phyloP scores from a whole-genome alignment of 1,284 basidiomycete genomes.

The Microbotryomycetes sp. region DNA sequence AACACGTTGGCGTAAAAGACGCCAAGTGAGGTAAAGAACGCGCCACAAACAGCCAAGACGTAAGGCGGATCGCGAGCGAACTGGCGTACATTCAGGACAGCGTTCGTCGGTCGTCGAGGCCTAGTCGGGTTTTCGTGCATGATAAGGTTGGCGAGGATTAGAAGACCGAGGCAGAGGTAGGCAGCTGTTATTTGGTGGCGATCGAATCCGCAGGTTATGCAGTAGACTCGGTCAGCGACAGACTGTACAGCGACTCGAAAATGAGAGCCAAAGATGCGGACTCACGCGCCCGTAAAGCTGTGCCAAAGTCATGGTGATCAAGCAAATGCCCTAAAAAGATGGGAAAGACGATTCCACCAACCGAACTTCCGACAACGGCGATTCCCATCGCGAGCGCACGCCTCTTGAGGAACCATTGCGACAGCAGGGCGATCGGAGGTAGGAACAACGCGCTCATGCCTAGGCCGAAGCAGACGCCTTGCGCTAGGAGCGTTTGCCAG shows the following conservation, averaged over 20 bases:
- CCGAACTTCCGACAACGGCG: slow-evolving; percentile 16
- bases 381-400: slow-evolving; percentile 12
- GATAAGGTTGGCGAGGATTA: slow-evolving; percentile 19
- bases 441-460: not conserved
- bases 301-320: slow-evolving; percentile 5
- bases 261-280: no score
- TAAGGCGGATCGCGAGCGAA: not conserved
- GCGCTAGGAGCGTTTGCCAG: slow-evolving; percentile 18
- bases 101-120: not conserved
- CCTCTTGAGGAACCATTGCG: not conserved
- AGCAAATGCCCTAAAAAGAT: slow-evolving; percentile 21
- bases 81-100: not conserved
- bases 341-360: slow-evolving; percentile 22
- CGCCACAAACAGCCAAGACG: not conserved
- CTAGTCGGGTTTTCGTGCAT: not conserved
- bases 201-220: not conserved
- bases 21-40: not conserved
- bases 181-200: slow-evolving; percentile 7
- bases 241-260: not conserved
- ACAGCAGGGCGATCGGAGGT: not conserved
- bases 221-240: not conserved
- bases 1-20: slow-evolving; percentile 1
- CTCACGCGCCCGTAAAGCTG: slow-evolving; percentile 2
- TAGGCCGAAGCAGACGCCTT: slow-evolving; percentile 20
- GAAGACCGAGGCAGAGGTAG: slow-evolving; percentile 19